A percentile compares a stretch with the other conserved stretches of the same genome.
Conservation (phyloP, 148 eudicot species). For the Chenopodium berlandieri region DNA sequence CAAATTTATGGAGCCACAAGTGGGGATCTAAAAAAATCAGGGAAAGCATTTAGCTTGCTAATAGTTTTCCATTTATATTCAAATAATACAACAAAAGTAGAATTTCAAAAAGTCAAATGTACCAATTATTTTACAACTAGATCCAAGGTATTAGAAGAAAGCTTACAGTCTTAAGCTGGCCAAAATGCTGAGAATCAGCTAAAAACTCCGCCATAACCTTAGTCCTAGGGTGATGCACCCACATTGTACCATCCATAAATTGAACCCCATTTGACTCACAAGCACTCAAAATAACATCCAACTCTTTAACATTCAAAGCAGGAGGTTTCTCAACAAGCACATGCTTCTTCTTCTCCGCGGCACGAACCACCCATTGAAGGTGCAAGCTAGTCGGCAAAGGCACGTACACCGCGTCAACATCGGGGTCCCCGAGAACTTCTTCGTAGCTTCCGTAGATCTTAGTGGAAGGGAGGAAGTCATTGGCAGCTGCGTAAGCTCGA, state of each 20-base stretch:
- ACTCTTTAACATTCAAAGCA: conserved; percentile 51
- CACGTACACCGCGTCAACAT: conserved; percentile 69
- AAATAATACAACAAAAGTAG: too few relatives aligned
- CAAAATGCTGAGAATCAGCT: conserved; percentile 36
- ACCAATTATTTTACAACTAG: too few relatives aligned
- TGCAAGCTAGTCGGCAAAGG: conserved; percentile 79
- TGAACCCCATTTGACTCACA: conserved; percentile 61
- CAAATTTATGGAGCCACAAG: too few relatives aligned
- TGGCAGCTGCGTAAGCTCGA: conserved; percentile 36
- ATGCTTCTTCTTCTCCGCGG: conserved; percentile 68
- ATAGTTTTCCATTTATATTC: too few relatives aligned
- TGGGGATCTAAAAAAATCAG: too few relatives aligned
- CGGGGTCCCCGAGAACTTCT: conserved; percentile 55
- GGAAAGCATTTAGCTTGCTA: too few relatives aligned
- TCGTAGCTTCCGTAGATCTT: conserved; percentile 58
- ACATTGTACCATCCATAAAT: conserved; percentile 70
- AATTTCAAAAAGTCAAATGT: too few relatives aligned
- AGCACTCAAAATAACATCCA: conserved; percentile 52
- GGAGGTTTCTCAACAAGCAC: conserved; percentile 70
- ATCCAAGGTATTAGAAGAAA: not conserved
- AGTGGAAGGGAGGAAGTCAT: conserved; percentile 42
- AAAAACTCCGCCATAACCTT: conserved; percentile 35
- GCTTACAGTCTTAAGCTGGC: conserved; percentile 44
- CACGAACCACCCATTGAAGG: conserved; percentile 56
- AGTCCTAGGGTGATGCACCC: conserved; percentile 63